These are phyloP conservation scores for Candida nitratophila DNA, from an alignment of 805 yeast genomes.

Conservation along the genomic window DNA sequence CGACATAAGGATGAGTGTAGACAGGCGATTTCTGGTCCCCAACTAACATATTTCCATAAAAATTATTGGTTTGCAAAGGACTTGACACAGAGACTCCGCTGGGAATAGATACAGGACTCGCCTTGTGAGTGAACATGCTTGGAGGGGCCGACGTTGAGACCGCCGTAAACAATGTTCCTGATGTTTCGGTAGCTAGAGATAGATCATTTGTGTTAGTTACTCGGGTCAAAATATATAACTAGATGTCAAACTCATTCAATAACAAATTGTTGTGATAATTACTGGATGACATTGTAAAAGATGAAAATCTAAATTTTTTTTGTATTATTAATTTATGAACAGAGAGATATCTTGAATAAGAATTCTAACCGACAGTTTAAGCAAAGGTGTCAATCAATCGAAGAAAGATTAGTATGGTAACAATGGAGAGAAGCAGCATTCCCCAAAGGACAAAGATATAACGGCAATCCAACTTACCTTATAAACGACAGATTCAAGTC, in stretches of 20 bases:
- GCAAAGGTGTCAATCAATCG: no score
- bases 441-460: no score
- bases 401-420: no score
- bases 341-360: no score
- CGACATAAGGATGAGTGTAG: constrained; percentile 72
- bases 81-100: constrained; percentile 12
- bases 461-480: no score
- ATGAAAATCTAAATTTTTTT: not conserved
- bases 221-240: no score
- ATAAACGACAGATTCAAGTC: no score
- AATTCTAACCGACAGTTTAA: no score
- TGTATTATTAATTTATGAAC: not conserved
- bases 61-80: constrained; percentile 63
- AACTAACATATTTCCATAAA: constrained; percentile 61
- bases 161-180: constrained; percentile 34
- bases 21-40: constrained; percentile 58
- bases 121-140: constrained; percentile 27
- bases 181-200: constrained; percentile 14
- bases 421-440: no score
- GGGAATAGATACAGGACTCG: constrained; percentile 19
- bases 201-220: no score
- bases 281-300: not conserved
- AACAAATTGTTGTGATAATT: not conserved
- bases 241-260: no score
- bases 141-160: constrained; percentile 40